These are phyloP conservation scores for Russula brevipes DNA, from an alignment of 768 basidiomycete genomes.

Conservation along the genomic window DNA sequence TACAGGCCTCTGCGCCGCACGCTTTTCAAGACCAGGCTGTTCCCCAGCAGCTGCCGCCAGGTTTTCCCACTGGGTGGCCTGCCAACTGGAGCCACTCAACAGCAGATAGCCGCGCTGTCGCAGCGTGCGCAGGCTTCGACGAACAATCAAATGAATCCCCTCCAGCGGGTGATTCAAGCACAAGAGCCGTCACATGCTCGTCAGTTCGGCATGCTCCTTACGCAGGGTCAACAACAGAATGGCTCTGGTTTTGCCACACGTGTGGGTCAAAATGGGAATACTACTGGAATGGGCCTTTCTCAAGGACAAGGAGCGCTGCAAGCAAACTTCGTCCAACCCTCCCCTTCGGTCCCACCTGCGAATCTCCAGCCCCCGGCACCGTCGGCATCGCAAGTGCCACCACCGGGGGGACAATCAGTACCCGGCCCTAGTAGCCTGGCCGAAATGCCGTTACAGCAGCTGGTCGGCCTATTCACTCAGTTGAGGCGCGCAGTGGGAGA, in stretches of 20 bases:
- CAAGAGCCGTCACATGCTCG: too few relatives aligned
- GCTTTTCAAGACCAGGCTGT: neutral
- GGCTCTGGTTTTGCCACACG: too few relatives aligned
- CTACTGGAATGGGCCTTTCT: too few relatives aligned
- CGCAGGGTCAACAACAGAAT: too few relatives aligned
- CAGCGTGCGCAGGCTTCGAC: too few relatives aligned
- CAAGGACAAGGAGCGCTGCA: too few relatives aligned
- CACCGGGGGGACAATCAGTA: neutral
- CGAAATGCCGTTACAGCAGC: neutral
- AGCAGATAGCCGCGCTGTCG: conserved; percentile 3
- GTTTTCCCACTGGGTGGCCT: neutral
- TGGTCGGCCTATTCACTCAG: neutral
- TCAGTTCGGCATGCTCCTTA: too few relatives aligned
- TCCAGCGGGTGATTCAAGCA: too few relatives aligned
- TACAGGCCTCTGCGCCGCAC: neutral
- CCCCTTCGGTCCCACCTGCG: too few relatives aligned
- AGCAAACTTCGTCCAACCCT: too few relatives aligned
- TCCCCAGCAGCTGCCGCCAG: conserved; percentile 1
- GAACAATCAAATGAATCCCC: too few relatives aligned
- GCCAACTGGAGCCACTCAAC: neutral
- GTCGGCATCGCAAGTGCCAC: neutral
- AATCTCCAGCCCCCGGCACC: neutral
- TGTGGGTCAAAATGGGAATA: too few relatives aligned
- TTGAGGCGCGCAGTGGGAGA: neutral
- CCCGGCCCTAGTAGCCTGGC: neutral